Evolutionary conservation across 495 filamentous ascomycete species (phyloP).

Genomic region (Tuber magnatum): DNA sequence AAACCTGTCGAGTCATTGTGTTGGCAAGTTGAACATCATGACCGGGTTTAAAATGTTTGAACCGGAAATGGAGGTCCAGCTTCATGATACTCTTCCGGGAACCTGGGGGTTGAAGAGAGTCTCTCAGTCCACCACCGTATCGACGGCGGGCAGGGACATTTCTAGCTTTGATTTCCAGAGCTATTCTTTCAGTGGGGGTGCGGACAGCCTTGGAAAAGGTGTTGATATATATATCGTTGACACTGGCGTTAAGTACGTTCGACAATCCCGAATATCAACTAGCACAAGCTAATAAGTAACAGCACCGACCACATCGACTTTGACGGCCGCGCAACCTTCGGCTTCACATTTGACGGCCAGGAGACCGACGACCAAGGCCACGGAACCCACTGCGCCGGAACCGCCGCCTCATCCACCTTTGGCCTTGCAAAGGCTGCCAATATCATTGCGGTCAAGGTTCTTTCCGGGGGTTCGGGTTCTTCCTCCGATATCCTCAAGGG

Average conservation of each 20-base stretch:
- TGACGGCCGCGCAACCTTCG: slow-evolving; percentile 44
- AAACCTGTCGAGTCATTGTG: slow-evolving; percentile 42
- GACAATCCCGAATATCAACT: background rate
- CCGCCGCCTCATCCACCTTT: slow-evolving; percentile 56
- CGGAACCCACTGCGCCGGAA: slow-evolving; percentile 61
- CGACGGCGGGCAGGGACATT: slow-evolving; percentile 10
- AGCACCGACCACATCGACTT: slow-evolving; percentile 45
- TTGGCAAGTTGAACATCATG: slow-evolving; percentile 43
- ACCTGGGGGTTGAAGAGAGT: slow-evolving; percentile 52
- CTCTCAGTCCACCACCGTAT: slow-evolving; percentile 40
- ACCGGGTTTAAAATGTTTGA: slow-evolving; percentile 44
- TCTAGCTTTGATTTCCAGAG: slow-evolving; percentile 40
- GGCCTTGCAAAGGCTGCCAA: slow-evolving; percentile 62
- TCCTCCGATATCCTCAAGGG: slow-evolving; percentile 55
- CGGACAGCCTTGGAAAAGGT: slow-evolving; percentile 42
- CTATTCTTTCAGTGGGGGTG: slow-evolving; percentile 43
- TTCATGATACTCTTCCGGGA: slow-evolving; percentile 26
- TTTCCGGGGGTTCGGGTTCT: slow-evolving; percentile 50
- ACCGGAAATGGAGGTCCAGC: slow-evolving; percentile 26
- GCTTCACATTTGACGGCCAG: slow-evolving; percentile 41
- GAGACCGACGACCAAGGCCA: slow-evolving; percentile 46
- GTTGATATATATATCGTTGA: slow-evolving; percentile 52
- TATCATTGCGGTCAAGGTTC: slow-evolving; percentile 63
- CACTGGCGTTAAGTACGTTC: slow-evolving; percentile 45
- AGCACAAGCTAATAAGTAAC: background rate